phyloP scores from a whole-genome alignment of 2,329 filamentous ascomycete genomes.

The Penicillium glabrum region DNA sequence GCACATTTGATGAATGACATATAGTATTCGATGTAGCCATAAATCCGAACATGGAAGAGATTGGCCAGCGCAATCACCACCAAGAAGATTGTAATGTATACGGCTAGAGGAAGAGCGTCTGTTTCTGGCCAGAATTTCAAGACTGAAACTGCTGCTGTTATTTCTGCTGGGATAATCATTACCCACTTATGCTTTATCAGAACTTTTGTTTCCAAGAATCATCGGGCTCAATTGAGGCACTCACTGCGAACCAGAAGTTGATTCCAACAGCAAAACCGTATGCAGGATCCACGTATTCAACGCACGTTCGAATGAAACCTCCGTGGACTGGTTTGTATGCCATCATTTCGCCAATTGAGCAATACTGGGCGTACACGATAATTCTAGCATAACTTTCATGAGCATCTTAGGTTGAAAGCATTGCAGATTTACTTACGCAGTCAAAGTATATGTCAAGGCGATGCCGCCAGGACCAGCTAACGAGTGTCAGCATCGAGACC shows the following conservation, averaged over 20 bases:
- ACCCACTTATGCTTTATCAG: slow-evolving; percentile 23
- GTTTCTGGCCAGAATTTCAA: slow-evolving; percentile 34
- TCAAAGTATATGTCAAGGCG: slow-evolving; percentile 34
- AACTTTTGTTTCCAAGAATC: background rate
- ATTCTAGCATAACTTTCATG: slow-evolving; percentile 16
- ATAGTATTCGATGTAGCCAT: slow-evolving; percentile 33
- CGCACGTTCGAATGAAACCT: slow-evolving; percentile 33
- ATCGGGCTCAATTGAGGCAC: background rate
- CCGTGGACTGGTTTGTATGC: slow-evolving; percentile 34
- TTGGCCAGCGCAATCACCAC: slow-evolving; percentile 28
- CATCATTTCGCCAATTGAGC: slow-evolving; percentile 35
- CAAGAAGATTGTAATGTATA: slow-evolving; percentile 35
- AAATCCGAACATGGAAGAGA: slow-evolving; percentile 27
- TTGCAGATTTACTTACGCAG: slow-evolving; percentile 18
- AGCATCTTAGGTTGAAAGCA: background rate
- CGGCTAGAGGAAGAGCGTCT: slow-evolving; percentile 27
- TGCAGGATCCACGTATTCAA: slow-evolving; percentile 34
- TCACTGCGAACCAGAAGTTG: slow-evolving; percentile 36
- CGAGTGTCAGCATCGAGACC: background rate
- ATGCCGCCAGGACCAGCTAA: slow-evolving; percentile 33
- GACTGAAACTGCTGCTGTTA: slow-evolving; percentile 35
- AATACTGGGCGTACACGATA: slow-evolving; percentile 34
- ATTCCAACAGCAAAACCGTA: slow-evolving; percentile 35
- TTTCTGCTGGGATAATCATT: slow-evolving; percentile 35
- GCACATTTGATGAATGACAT: slow-evolving; percentile 34